Percentiles rank a stretch among this genome's conserved stretches.
phyloP scores from a whole-genome alignment of 805 yeast genomes.

The Yarrowia sp. region DNA sequence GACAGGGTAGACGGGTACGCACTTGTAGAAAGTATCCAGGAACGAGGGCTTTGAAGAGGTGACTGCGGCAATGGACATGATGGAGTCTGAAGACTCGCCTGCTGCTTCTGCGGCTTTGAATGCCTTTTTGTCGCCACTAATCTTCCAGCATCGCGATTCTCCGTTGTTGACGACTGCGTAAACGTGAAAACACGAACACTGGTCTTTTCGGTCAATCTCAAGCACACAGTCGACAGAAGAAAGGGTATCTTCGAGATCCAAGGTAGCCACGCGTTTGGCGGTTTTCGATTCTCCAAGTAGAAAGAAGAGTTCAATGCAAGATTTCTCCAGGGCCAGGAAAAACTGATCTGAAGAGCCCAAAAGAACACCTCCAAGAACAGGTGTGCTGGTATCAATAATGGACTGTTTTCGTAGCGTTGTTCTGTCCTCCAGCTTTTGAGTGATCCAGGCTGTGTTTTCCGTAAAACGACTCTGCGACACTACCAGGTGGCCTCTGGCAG shows the following conservation, averaged over 20 bases:
- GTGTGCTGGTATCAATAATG: constrained; percentile 11
- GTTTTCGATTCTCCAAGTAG: constrained; percentile 18
- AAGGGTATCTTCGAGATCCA: not conserved
- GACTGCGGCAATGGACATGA: constrained; percentile 5
- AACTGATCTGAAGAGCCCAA: constrained; percentile 24
- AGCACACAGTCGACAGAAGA: constrained; percentile 16
- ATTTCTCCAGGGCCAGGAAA: constrained; percentile 1
- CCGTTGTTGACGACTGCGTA: constrained; percentile 25
- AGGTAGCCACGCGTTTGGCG: constrained; percentile 1
- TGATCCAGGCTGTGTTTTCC: constrained; percentile 66
- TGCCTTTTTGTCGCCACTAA: not conserved
- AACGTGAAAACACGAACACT: constrained; percentile 28
- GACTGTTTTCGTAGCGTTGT: constrained; percentile 30
- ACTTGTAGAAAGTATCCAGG: constrained; percentile 2
- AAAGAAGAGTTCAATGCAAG: constrained; percentile 7
- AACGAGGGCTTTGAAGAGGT: constrained; percentile 4
- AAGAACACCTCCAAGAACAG: constrained; percentile 23
- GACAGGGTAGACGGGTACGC: constrained; percentile 23
- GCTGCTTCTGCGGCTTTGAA: not conserved
- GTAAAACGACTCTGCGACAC: constrained; percentile 67
- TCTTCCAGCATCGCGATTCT: constrained; percentile 17
- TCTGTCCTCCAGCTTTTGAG: constrained; percentile 19
- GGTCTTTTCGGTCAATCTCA: constrained; percentile 11
- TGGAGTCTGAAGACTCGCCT: not conserved
- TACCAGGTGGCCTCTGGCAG: constrained; percentile 68